Evolutionary conservation across 768 basidiomycete genomes (phyloP).

Genomic region (Kwoniella mangroviensis): DNA sequence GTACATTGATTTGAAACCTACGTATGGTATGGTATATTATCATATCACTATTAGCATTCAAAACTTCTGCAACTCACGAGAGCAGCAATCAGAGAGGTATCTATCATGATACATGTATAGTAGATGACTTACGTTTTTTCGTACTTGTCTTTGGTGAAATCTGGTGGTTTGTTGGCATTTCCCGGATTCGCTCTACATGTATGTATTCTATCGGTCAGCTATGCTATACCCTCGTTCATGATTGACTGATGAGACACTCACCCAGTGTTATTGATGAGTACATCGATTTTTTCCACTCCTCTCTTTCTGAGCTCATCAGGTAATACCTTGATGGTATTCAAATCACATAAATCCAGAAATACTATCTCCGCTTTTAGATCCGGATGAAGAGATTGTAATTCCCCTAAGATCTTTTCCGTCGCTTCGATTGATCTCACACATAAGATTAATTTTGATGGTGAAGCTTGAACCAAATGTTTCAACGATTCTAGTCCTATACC

Average conservation of each 20-base stretch:
- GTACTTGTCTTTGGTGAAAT: conserved; percentile 23
- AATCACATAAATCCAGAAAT: conserved; percentile 16
- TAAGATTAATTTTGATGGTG: conserved; percentile 24
- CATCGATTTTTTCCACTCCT: conserved; percentile 16
- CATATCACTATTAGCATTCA: too few species aligned
- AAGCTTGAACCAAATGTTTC: conserved; percentile 19
- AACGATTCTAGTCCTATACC: conserved; percentile 29
- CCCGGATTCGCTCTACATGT: conserved; percentile 23
- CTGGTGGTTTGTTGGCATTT: conserved; percentile 2
- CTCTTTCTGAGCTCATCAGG: conserved; percentile 1
- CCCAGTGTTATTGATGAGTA: conserved; percentile 37
- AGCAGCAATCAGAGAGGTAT: too few species aligned
- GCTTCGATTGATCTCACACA: conserved; percentile 21
- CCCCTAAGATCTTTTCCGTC: conserved; percentile 5
- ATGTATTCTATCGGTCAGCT: too few species aligned
- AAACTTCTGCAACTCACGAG: too few species aligned
- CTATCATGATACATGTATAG: too few species aligned
- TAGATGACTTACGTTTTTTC: conserved; percentile 24
- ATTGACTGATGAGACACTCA: conserved; percentile 9
- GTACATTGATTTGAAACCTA: conserved; percentile 28
- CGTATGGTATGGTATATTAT: neutral
- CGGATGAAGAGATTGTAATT: conserved; percentile 15
- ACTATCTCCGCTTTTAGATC: conserved; percentile 15
- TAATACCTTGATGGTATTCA: conserved; percentile 22
- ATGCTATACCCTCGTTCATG: too few species aligned